These are phyloP conservation scores for Sparassis latifolia DNA, from an alignment of 1,284 basidiomycete species.

Conservation along the genomic window DNA sequence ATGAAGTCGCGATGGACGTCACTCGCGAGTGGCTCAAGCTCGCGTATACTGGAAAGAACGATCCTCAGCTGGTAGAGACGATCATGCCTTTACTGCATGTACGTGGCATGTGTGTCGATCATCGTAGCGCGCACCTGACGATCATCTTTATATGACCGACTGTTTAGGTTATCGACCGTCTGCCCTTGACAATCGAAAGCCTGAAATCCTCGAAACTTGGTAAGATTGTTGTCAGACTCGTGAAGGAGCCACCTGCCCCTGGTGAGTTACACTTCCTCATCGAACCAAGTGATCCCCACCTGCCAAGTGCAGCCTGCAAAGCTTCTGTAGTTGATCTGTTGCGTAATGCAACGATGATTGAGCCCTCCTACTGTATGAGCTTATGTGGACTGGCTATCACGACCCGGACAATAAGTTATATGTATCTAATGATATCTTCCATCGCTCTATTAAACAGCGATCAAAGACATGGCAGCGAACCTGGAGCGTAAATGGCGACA, in stretches of 20 bases:
- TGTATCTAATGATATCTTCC: slow-evolving; percentile 62
- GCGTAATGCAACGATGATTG: slow-evolving; percentile 4
- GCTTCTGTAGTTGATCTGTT: neutral
- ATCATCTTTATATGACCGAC: too few relatives aligned
- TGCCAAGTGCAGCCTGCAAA: slow-evolving; percentile 1
- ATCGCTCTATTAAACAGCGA: slow-evolving; percentile 43
- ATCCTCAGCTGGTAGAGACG: slow-evolving; percentile 55
- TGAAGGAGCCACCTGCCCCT: slow-evolving; percentile 59
- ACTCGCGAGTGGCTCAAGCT: slow-evolving; percentile 74
- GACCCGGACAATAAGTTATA: slow-evolving; percentile 24
- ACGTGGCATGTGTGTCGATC: slow-evolving; percentile 27
- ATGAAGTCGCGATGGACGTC: slow-evolving; percentile 61
- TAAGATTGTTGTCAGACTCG: slow-evolving; percentile 66
- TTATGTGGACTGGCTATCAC: neutral
- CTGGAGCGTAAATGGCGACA: slow-evolving; percentile 75
- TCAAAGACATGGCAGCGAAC: slow-evolving; percentile 86
- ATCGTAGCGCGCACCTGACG: neutral
- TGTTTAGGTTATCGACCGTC: slow-evolving; percentile 68
- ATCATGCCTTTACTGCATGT: slow-evolving; percentile 81
- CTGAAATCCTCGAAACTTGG: slow-evolving; percentile 68
- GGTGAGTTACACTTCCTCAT: slow-evolving; percentile 43
- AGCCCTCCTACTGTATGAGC: neutral
- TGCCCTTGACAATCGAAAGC: slow-evolving; percentile 64
- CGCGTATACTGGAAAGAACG: slow-evolving; percentile 48
- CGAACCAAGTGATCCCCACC: neutral